Conservation (phyloP, 2,329 filamentous ascomycete species). For the Venturia carpophila region DNA sequence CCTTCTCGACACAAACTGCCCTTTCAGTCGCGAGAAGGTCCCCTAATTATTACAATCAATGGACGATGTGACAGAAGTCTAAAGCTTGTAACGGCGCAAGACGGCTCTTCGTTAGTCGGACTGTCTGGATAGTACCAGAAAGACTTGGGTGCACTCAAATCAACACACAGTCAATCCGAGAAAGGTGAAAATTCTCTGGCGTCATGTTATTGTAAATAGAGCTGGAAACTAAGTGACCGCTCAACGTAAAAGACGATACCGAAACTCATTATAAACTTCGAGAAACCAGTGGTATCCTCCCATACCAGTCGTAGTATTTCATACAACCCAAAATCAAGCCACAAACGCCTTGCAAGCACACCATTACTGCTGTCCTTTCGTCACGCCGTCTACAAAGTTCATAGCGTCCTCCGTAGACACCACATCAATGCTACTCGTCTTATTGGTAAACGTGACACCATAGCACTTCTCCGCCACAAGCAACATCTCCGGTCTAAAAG, state of each 20-base stretch:
- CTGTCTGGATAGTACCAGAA: no score
- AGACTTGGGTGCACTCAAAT: no score
- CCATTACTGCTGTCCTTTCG: conserved; percentile 2
- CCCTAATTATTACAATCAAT: no score
- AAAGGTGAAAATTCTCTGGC: no score
- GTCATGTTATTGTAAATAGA: no score
- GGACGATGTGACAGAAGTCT: no score
- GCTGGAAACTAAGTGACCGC: neutral
- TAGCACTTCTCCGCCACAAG: conserved; percentile 96
- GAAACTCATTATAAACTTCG: neutral
- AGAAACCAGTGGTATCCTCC: neutral
- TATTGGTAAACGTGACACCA: conserved; percentile 83
- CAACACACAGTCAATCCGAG: no score
- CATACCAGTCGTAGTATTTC: neutral
- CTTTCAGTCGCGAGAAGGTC: no score
- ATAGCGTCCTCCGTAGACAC: conserved; percentile 81
- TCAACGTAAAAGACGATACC: neutral
- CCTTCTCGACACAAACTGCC: no score
- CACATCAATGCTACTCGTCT: conserved; percentile 89
- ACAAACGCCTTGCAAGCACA: neutral
- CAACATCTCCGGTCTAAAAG: conserved; percentile 94
- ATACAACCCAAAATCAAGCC: neutral
- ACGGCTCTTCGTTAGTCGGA: no score
- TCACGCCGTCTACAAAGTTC: conserved; percentile 76
- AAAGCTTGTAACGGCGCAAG: no score